Evolutionary conservation across 1,284 basidiomycete species (phyloP).

Genomic region (Pterulicium gracile): DNA sequence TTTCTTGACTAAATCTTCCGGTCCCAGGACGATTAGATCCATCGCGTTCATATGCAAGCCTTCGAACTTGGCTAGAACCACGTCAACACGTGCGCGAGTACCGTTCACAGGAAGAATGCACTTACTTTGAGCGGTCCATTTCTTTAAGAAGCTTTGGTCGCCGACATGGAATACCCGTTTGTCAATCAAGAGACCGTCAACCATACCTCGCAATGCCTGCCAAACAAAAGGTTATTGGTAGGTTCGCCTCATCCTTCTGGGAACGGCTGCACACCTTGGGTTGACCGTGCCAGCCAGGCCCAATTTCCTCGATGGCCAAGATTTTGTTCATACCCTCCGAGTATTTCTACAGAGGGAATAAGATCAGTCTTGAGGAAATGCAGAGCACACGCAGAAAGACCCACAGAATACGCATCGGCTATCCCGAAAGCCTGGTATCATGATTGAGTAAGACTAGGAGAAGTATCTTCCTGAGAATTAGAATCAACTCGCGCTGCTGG

Average conservation of each 20-base stretch:
- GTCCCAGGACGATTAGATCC: background rate
- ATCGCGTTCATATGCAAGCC: background rate
- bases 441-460: background rate
- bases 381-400: too few species aligned
- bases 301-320: background rate
- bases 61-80: background rate
- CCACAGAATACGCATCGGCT: background rate
- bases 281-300: background rate
- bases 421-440: background rate
- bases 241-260: too few species aligned
- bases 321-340: background rate
- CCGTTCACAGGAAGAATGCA: too few species aligned
- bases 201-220: background rate
- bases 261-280: background rate
- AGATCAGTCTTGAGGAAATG: too few species aligned
- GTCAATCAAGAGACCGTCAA: background rate
- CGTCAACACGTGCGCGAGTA: background rate
- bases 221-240: too few species aligned
- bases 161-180: background rate
- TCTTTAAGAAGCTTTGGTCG: background rate
- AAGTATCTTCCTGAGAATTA: background rate
- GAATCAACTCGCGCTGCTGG: background rate
- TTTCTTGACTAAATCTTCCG: background rate
- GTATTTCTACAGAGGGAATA: too few species aligned
- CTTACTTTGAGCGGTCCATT: background rate